A percentile compares a stretch with the other conserved stretches of the same genome.
Evolutionary conservation across 2,329 filamentous ascomycete genomes (phyloP).

Genomic region (Simplicillium aogashimaense): DNA sequence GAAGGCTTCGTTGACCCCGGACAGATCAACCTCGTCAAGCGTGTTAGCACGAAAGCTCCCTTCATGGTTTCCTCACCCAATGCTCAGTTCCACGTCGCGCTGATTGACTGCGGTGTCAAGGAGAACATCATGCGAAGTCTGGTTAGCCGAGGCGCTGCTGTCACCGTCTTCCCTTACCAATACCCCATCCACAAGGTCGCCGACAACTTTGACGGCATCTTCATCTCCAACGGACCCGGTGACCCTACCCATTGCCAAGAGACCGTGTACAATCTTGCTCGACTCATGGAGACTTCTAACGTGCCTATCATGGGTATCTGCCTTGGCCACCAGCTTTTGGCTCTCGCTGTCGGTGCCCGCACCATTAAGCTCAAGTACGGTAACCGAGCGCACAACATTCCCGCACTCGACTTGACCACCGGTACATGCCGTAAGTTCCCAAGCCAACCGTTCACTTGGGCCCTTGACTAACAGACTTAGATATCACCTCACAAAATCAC

Average conservation of each 20-base stretch:
- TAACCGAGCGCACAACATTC: conserved; percentile 98
- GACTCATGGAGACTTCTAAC: conserved; percentile 83
- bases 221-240: conserved; percentile 97
- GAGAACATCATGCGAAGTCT: conserved; percentile 97
- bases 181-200: conserved; percentile 98
- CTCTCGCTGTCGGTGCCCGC: conserved; percentile 75
- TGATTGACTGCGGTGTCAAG: conserved; percentile 98
- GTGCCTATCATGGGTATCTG: conserved; percentile 97
- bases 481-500: conserved; percentile 98
- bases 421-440: conserved; percentile 61
- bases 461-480: no score
- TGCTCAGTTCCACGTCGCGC: conserved; percentile 80
- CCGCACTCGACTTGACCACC: conserved; percentile 85
- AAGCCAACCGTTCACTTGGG: no score
- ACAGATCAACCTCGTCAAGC: conserved; percentile 92
- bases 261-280: conserved; percentile 84
- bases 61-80: conserved; percentile 85
- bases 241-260: conserved; percentile 95
- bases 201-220: conserved; percentile 95
- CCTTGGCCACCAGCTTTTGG: conserved; percentile 91
- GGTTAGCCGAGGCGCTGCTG: conserved; percentile 80
- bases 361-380: conserved; percentile 99
- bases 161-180: conserved; percentile 92
- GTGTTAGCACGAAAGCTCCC: conserved; percentile 94
- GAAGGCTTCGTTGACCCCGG: conserved; percentile 92